Base-by-base conservation (phyloP, 495 filamentous ascomycete genomes). In the Clavariopsis aquatica region DNA sequence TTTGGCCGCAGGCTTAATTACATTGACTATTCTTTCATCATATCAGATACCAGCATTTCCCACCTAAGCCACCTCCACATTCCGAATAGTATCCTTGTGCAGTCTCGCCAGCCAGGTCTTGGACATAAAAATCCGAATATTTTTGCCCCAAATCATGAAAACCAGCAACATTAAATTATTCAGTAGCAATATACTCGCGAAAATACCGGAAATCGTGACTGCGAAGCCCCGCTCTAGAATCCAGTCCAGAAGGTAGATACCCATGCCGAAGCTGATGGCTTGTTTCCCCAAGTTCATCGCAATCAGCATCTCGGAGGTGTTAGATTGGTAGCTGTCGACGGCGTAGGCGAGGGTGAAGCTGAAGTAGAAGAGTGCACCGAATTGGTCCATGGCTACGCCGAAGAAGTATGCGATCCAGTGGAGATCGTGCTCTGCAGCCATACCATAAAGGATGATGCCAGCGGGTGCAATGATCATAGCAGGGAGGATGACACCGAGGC, bases 251-350 rank as follows among this genome's bases (percentile, higher is more conserved):
- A 88, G 65, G 61, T 83, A 80, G 20, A 83, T 69, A 4, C 84
- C 83, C 76, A 87, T 83, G 1, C 83, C 85, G 64, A 88, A 87
- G 53, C 76, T 80, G 49, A 88, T 84, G 4, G 82, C 80, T 71
- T 86, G 83, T 62, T 88, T 88, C n/a, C 85, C 85, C 24, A 88
- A 67, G 63, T 86, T 87, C 83, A 88, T 86, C 2, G 83, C 83
- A 65, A 88, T 88, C 28, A 88, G 74, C 85, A 88, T 86, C 69
- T 88, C 84, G 0, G 74, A 78, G 12, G 80, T 80, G 55, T 85
- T 85, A 1, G 80, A 75, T n/a, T 78, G 77, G 66, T 86, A 85
- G 13, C 76, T 80, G 69, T 86, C 84, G 13, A 86, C 80, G 1
- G 82, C 81, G 51, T 86, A 85, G 3, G 83, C 84, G 12, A 86